Evolutionary conservation across 2,329 filamentous ascomycete species (phyloP).

Genomic region (Pyricularia sp.): DNA sequence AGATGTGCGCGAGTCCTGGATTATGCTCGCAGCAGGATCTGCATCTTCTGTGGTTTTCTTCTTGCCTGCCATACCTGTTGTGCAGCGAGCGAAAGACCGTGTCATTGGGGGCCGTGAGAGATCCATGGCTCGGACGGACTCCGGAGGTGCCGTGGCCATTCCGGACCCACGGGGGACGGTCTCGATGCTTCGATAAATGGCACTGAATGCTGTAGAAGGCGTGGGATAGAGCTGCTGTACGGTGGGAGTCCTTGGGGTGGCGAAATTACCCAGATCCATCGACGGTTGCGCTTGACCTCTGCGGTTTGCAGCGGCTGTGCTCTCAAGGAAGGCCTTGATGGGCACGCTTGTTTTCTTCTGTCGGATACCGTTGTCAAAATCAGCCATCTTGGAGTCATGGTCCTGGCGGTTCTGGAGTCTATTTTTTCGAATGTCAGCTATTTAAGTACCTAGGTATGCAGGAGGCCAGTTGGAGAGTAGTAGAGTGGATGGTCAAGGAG

Average conservation of each 20-base stretch:
- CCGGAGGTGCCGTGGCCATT: neutral
- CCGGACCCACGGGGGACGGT: neutral
- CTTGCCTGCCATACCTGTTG: neutral
- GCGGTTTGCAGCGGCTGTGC: neutral
- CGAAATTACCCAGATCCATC: neutral
- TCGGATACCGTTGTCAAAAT: conserved; percentile 6
- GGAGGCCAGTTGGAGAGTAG: neutral
- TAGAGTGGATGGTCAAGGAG: neutral
- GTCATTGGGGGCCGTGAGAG: neutral
- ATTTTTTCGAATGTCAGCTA: neutral
- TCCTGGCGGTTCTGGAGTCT: conserved; percentile 7
- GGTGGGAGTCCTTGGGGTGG: neutral
- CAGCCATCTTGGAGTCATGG: conserved; percentile 10
- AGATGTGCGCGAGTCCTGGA: neutral
- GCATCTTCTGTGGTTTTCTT: neutral
- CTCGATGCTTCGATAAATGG: neutral
- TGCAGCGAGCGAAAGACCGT: neutral
- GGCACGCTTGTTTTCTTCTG: neutral
- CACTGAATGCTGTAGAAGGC: neutral
- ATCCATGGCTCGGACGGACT: neutral
- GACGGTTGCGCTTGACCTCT: neutral
- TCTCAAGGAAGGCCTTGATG: neutral
- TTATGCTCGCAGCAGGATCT: neutral
- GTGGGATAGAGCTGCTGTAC: neutral
- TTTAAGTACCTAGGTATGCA: too few relatives aligned